Conservation (phyloP, 78 protist genomes). For the Cyanophora paradoxa region DNA sequence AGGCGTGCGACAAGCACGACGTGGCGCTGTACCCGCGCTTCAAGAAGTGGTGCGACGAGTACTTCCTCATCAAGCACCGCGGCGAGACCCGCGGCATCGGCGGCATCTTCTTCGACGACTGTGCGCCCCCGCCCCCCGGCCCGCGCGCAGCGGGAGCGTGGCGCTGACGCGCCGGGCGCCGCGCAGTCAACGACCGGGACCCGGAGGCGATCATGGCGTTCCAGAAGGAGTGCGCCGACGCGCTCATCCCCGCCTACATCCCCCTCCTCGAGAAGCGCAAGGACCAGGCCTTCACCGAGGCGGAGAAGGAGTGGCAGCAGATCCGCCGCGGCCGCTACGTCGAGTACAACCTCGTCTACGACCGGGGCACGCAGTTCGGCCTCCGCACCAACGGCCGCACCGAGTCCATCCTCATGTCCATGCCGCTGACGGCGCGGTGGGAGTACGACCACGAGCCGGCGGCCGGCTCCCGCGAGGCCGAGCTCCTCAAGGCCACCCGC, state of each 20-base stretch:
- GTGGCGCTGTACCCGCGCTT: background rate
- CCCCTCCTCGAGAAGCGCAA: conserved; percentile 30
- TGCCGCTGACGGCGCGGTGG: conserved; percentile 36
- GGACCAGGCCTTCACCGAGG: conserved; percentile 10
- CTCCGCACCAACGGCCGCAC: conserved; percentile 28
- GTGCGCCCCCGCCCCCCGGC: too few species aligned
- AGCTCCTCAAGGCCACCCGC: conserved; percentile 10
- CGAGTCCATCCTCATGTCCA: conserved; percentile 44
- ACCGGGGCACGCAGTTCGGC: conserved; percentile 37
- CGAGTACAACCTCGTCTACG: conserved; percentile 37
- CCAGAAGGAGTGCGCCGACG: conserved; percentile 13
- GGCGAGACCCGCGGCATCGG: conserved; percentile 39
- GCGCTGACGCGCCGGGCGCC: too few species aligned
- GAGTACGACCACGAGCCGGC: conserved; percentile 8
- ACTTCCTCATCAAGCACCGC: conserved; percentile 27
- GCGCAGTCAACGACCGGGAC: conserved; percentile 10
- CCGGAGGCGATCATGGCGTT: conserved; percentile 11
- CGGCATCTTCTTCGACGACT: conserved; percentile 42
- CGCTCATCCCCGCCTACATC: conserved; percentile 14
- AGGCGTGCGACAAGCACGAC: conserved; percentile 33
- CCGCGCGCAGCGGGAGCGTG: too few species aligned
- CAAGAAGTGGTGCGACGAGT: conserved; percentile 27
- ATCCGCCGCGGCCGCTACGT: conserved; percentile 42
- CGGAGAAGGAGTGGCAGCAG: conserved; percentile 35
- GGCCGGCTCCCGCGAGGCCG: conserved; percentile 3